Percentiles rank a stretch among this genome's conserved stretches.
These are phyloP conservation scores for Mycogone perniciosa DNA, from an alignment of 2,329 filamentous ascomycete genomes.

Conservation along the genomic window DNA sequence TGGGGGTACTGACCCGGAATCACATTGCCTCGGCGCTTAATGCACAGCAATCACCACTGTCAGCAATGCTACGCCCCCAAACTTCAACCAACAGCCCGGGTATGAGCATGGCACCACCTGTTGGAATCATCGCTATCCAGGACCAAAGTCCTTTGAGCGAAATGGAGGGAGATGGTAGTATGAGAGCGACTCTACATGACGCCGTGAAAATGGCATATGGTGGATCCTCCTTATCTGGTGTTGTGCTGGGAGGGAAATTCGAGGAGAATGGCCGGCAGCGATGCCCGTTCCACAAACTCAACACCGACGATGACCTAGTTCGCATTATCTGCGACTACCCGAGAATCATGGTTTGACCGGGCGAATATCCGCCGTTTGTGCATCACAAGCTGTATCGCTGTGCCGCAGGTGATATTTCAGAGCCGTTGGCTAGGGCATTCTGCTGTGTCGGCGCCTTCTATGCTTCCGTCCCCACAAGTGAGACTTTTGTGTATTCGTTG, in stretches of 20 bases:
- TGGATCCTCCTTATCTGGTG: not conserved
- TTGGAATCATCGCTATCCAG: not conserved
- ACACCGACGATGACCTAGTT: constrained; percentile 8
- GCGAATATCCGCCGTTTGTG: constrained; percentile 12
- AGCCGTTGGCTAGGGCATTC: constrained; percentile 8
- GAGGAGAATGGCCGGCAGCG: not conserved
- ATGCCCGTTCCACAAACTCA: not conserved
- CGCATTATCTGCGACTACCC: constrained; percentile 9
- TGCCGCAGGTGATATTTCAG: constrained; percentile 8
- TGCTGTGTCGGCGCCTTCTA: not conserved
- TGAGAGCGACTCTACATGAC: not conserved
- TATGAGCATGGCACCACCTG: not conserved
- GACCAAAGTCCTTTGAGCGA: not conserved
- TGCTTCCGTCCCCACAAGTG: not conserved
- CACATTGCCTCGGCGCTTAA: too few relatives aligned
- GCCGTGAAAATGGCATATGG: not conserved
- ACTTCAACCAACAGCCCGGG: too few relatives aligned
- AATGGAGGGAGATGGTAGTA: not conserved
- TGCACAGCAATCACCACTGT: too few relatives aligned
- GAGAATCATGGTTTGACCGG: constrained; percentile 8
- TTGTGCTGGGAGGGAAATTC: not conserved
- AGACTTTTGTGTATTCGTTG: not conserved
- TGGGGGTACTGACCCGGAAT: too few relatives aligned
- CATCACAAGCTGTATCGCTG: constrained; percentile 13
- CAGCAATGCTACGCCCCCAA: too few relatives aligned